phyloP scores from a whole-genome alignment of 2,329 filamentous ascomycete species.

The Lachnellula willkommii region DNA sequence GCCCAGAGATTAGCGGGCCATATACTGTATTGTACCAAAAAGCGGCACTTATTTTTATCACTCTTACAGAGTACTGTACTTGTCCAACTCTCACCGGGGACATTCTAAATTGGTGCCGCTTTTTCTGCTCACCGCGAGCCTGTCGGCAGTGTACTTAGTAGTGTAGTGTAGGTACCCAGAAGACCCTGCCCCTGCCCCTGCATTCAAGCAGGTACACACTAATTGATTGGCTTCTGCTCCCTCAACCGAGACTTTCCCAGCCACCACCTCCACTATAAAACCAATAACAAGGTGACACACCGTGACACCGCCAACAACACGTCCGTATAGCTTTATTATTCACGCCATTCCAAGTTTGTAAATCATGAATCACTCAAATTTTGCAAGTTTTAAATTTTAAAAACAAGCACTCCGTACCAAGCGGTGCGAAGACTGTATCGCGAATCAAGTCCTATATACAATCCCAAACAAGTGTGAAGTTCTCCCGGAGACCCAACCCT shows the following conservation, averaged over 20 bases:
- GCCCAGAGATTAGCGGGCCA: background rate
- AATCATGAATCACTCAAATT: background rate
- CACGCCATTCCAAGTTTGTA: background rate
- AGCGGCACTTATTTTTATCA: too few relatives aligned
- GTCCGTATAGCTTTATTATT: background rate
- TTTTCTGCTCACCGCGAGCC: background rate
- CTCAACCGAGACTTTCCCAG: constrained; percentile 3
- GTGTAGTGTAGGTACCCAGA: too few relatives aligned
- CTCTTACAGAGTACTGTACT: too few relatives aligned
- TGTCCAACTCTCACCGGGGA: too few relatives aligned
- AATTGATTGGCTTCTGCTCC: background rate
- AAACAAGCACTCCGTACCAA: background rate
- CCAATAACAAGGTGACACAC: background rate
- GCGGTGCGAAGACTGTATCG: background rate
- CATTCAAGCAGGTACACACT: constrained; percentile 1
- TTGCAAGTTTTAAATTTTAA: background rate
- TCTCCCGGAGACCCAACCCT: too few relatives aligned
- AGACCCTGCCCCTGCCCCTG: too few relatives aligned
- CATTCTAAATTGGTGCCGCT: background rate
- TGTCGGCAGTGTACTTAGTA: background rate
- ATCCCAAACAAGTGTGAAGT: background rate
- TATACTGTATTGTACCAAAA: too few relatives aligned
- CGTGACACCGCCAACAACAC: background rate
- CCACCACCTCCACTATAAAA: constrained; percentile 4
- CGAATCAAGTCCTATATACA: background rate